Evolutionary conservation across 495 filamentous ascomycete species (phyloP), one percentile per base, ranked within the genome.

Genomic region (Penicillium goetzii): DNA sequence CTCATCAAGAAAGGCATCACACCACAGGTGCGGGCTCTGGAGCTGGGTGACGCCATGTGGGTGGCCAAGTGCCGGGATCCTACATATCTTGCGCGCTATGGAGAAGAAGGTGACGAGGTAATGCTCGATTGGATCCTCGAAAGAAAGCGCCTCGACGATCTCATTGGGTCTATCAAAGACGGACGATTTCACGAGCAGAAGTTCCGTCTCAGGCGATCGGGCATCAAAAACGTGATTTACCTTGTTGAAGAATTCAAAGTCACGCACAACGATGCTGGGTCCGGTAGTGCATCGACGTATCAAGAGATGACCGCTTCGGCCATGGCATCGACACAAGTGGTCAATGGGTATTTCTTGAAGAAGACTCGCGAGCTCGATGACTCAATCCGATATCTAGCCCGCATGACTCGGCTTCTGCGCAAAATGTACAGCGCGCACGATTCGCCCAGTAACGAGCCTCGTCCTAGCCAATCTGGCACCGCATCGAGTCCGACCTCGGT

Each of bases 171-270:
- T 50, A 91, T 95, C 71, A 93, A 89, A 72, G 92, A 95, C 56
- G 90, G 91, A 0, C 86, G 92, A 0, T 95, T 93, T 68, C 88
- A 88, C 65, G 92, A 96, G 67, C 92, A 96, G 65, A 95, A 96
- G 67, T 94, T 92, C 65, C 88, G 92, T 2, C 82, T 94, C 3
- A 81, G 82, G 40, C 86, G 86, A 57, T 88, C 85, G 0, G 91
- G 91, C 1, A 78, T 93, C 32, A 86, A 84, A 59, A 90, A 93
- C 58, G 87, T 95, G 30, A 81, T 91, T 50, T 96, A 95, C 66
- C 76, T 96, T n/a, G 82, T 95, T 55, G 92, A 96, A 68, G 88
- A 94, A 61, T 87, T 85, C 65, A 59, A 80, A 17, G 80, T 92
- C 65, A 80, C 84, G 0, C 74, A 80, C 32, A 38, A 66, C 11